phyloP scores from a whole-genome alignment of 1,284 basidiomycete species.

The Sporisorium iseilematis-ciliati region DNA sequence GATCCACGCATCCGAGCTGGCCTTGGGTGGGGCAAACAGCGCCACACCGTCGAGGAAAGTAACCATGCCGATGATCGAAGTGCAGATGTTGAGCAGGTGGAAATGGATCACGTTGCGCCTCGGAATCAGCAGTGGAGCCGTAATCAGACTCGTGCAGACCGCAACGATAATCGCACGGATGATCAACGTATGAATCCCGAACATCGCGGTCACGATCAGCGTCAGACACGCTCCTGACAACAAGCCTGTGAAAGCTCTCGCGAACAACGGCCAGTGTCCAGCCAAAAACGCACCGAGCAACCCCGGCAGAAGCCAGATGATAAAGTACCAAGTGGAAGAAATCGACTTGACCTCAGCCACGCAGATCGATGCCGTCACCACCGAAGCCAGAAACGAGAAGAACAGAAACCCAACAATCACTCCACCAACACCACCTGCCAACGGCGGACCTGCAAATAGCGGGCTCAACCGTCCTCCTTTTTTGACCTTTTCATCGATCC shows the following conservation, averaged over 20 bases:
- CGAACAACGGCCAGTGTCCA: slow-evolving; percentile 49
- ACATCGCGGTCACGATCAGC: slow-evolving; percentile 59
- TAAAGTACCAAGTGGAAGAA: slow-evolving; percentile 42
- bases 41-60: slow-evolving; percentile 60
- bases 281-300: slow-evolving; percentile 50
- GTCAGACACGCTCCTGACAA: slow-evolving; percentile 47
- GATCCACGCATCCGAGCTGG: slow-evolving; percentile 54
- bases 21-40: slow-evolving; percentile 50
- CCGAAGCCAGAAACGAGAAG: slow-evolving; percentile 50
- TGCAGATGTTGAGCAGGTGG: slow-evolving; percentile 58
- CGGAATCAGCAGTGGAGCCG: slow-evolving; percentile 51
- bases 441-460: slow-evolving; percentile 26
- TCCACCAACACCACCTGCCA: slow-evolving; percentile 59
- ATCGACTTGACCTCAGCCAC: slow-evolving; percentile 24
- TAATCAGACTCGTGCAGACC: slow-evolving; percentile 51
- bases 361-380: slow-evolving; percentile 49
- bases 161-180: slow-evolving; percentile 54
- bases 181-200: slow-evolving; percentile 61
- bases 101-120: slow-evolving; percentile 43
- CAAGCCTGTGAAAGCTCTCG: slow-evolving; percentile 44
- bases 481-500: slow-evolving; percentile 24
- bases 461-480: slow-evolving; percentile 7
- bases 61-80: slow-evolving; percentile 57
- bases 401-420: slow-evolving; percentile 55
- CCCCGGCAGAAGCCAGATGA: slow-evolving; percentile 58